Conservation (phyloP, 768 basidiomycete species). For the Russula sp. region DNA sequence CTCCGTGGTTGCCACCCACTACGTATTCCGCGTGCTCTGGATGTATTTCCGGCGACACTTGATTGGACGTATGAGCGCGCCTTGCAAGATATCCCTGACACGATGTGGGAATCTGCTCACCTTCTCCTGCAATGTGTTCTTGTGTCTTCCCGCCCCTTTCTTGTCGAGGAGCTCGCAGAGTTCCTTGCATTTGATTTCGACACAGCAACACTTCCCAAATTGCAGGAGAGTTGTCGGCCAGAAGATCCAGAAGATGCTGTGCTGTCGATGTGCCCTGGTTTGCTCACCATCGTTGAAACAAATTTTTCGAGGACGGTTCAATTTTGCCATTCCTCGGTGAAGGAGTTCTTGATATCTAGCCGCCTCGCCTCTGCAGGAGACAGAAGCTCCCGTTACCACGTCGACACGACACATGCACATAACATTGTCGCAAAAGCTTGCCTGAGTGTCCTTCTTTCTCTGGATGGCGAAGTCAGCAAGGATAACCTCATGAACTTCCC, state of each 20-base stretch:
- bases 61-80: background rate
- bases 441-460: background rate
- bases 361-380: background rate
- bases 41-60: background rate
- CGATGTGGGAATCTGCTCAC: background rate
- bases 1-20: background rate
- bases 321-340: background rate
- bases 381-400: background rate
- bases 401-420: background rate
- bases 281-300: background rate
- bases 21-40: background rate
- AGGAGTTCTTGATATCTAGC: background rate
- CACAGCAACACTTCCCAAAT: background rate
- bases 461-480: background rate
- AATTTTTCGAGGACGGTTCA: background rate
- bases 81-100: background rate
- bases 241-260: background rate
- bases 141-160: background rate
- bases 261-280: background rate
- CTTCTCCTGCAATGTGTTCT: background rate
- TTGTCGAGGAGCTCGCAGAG: background rate
- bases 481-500: background rate
- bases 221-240: background rate
- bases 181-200: background rate
- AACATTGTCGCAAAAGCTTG: background rate